Base-by-base conservation (phyloP, 805 yeast species). In the Starmera pachycereana region DNA sequence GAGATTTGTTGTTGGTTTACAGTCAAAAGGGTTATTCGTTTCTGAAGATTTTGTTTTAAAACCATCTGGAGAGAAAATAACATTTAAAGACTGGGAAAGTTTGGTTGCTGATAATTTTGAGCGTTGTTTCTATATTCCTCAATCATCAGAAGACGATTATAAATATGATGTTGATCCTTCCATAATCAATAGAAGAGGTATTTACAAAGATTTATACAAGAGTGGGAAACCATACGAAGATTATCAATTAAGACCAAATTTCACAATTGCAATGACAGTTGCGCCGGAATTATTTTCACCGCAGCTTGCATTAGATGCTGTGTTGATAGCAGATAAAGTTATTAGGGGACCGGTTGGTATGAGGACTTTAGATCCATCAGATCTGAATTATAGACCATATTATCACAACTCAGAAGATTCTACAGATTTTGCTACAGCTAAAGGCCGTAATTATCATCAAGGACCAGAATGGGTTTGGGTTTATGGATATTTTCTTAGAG, bases 401-500 rank as follows among this genome's bases (percentile, higher is more conserved):
- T 90, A 90, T 60, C 67, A 68, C 53, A 92, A 90, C 57, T 65
- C 87, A 37, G 81, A 74, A 33, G 97, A 90, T 53, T 76, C 74
- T 39, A 76, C 71, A 5, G 96, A 90, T 59, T 92, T 88, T 69
- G 87, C 94, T 1, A 88, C 97, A 0, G 71, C 97, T 2, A 87
- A 88, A 61, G 98, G 98, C 28, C 74, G 97, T 52, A 92, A 92
- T 62, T 90, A 90, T 58, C 98, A 90, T 60, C 97, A 90, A 63
- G 98, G 98, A 2, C 98, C 98, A 3, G 98, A 92, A 57, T 90
- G 98, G 98, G 83, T 85, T 29, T 90, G 97, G 97, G 74, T 78
- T 43, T 69, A 72, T 22, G 98, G 98, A 3, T 88, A 77, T 59
- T 90, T 87, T 56, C 62, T 92, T 48, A 73, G 97, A 46, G 95